Conservation (phyloP, 768 basidiomycete genomes). For the Strobilomyces confusus region DNA sequence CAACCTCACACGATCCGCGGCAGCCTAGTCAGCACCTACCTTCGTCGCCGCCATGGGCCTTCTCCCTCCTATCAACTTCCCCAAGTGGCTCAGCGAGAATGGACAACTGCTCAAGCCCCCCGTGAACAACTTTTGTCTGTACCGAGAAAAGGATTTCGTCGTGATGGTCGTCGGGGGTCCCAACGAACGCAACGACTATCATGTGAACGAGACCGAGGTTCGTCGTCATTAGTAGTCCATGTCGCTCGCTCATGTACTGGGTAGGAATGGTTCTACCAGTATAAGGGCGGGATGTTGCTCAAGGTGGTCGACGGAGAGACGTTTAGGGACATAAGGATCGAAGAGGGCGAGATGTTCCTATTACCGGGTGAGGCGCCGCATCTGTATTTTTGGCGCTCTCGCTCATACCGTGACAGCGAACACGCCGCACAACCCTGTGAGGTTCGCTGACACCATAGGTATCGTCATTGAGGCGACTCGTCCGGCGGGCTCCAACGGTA, state of each 20-base stretch:
- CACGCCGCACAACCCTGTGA: conserved; percentile 93
- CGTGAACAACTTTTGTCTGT: conserved; percentile 87
- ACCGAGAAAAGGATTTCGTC: conserved; percentile 78
- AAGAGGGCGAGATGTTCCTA: conserved; percentile 96
- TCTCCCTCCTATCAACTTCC: conserved; percentile 80
- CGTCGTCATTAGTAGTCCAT: conserved; percentile 1
- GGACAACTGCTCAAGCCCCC: conserved; percentile 79
- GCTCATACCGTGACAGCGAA: conserved; percentile 53
- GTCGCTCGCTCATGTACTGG: background rate
- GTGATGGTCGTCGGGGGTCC: conserved; percentile 98
- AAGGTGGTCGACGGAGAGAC: conserved; percentile 76
- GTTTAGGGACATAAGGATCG: conserved; percentile 84
- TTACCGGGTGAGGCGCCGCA: conserved; percentile 73
- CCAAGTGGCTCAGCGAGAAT: conserved; percentile 84
- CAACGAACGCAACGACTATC: conserved; percentile 87
- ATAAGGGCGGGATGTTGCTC: conserved; percentile 90
- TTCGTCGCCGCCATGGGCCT: conserved; percentile 54
- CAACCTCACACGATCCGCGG: conserved; percentile 30
- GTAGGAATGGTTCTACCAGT: conserved; percentile 97
- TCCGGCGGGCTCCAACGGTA: conserved; percentile 72
- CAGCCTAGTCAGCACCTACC: no score
- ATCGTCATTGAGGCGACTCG: conserved; percentile 86
- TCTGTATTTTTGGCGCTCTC: background rate
- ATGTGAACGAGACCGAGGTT: conserved; percentile 93
- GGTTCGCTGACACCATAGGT: conserved; percentile 87